Percentiles rank a stretch among this genome's conserved stretches.
These are phyloP conservation scores for Asterophora parasitica DNA, from an alignment of 768 basidiomycete genomes.

Conservation along the genomic window DNA sequence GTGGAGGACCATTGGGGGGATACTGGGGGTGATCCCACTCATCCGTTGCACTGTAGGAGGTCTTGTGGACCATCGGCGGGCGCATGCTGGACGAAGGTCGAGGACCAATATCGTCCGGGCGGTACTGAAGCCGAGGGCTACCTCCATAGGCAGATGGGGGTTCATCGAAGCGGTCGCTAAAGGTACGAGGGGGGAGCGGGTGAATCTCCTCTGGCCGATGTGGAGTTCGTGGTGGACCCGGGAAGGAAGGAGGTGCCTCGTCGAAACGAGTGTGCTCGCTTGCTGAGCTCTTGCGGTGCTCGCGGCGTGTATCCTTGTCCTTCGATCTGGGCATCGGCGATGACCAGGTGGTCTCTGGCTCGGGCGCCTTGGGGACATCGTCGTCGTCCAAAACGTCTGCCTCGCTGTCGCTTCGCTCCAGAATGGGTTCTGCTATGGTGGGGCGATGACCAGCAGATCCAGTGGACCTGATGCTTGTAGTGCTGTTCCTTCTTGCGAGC, in stretches of 20 bases:
- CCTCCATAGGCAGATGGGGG: slow-evolving; percentile 4
- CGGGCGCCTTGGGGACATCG: neutral
- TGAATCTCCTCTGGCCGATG: slow-evolving; percentile 10
- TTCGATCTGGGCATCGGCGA: slow-evolving; percentile 11
- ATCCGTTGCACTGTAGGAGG: slow-evolving; percentile 14
- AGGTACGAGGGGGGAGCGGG: neutral
- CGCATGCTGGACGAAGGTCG: slow-evolving; percentile 4
- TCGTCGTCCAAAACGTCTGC: slow-evolving; percentile 8
- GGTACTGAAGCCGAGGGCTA: slow-evolving; percentile 5
- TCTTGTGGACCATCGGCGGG: slow-evolving; percentile 12
- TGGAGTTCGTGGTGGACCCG: slow-evolving; percentile 3
- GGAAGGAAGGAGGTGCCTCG: slow-evolving; percentile 6
- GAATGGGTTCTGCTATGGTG: slow-evolving; percentile 34
- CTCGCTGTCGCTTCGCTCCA: slow-evolving; percentile 28
- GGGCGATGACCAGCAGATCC: slow-evolving; percentile 38
- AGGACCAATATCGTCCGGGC: slow-evolving; percentile 7
- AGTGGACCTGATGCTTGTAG: slow-evolving; percentile 43
- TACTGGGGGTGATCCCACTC: slow-evolving; percentile 13
- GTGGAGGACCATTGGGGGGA: slow-evolving; percentile 14
- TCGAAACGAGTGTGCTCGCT: slow-evolving; percentile 15
- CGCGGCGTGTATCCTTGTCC: slow-evolving; percentile 19
- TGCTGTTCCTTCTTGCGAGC: slow-evolving; percentile 43
- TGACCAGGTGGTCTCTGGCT: slow-evolving; percentile 8
- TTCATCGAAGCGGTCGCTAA: slow-evolving; percentile 13
- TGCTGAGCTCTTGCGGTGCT: slow-evolving; percentile 17